Percentiles rank a stretch among this genome's conserved stretches.
Conservation (phyloP, 164 flowering plant species). For the Houttuynia cordata region DNA sequence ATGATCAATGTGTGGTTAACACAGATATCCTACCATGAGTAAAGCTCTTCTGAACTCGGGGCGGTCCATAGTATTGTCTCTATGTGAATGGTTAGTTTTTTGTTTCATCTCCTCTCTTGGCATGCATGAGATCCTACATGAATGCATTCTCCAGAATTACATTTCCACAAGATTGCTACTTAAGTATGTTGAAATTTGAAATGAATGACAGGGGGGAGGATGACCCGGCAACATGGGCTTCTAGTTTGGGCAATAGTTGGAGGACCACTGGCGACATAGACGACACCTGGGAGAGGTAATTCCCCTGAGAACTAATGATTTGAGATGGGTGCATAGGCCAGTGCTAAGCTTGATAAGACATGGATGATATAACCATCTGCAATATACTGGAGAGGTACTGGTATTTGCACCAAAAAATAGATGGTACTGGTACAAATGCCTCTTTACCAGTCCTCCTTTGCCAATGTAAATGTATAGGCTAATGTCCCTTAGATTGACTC, state of each 20-base stretch:
- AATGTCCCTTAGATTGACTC: too few species aligned
- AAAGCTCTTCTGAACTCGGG: conserved; percentile 48
- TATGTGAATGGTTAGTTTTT: conserved; percentile 55
- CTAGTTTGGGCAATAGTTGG: conserved; percentile 57
- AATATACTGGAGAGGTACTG: too few species aligned
- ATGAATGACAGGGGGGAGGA: conserved; percentile 38
- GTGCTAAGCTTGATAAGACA: too few species aligned
- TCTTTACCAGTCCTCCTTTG: too few species aligned
- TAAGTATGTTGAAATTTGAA: neutral
- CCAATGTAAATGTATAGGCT: too few species aligned
- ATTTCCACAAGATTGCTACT: neutral
- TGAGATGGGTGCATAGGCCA: too few species aligned
- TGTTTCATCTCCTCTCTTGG: neutral
- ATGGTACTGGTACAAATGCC: too few species aligned
- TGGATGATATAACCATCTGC: too few species aligned
- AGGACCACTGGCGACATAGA: conserved; percentile 58
- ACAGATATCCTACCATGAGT: conserved; percentile 56
- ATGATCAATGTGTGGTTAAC: neutral
- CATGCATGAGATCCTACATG: neutral
- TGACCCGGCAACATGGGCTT: conserved; percentile 64
- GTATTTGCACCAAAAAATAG: too few species aligned
- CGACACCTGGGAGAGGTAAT: conserved; percentile 49
- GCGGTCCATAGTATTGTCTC: conserved; percentile 51
- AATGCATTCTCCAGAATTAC: neutral
- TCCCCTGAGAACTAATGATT: neutral